Evolutionary conservation across 2,329 filamentous ascomycete species (phyloP), one percentile per base, ranked within the genome.

Genomic region (Aspergillus sp.): DNA sequence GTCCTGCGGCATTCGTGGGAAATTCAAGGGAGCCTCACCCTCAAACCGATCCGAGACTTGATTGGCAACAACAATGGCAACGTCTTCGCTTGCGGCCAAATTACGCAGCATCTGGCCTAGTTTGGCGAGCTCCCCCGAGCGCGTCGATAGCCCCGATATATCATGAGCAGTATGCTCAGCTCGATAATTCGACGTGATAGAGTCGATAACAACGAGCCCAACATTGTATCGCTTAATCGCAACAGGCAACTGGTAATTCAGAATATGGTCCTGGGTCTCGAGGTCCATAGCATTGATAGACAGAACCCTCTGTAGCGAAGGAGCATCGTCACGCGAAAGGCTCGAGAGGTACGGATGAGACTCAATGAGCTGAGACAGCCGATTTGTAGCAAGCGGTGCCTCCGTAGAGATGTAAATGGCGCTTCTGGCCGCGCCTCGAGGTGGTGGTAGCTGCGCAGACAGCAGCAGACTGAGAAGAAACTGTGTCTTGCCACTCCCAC

Each of bases 371-470:
- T 98, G 92, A 0, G 86, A 78, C 0, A 99, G 85, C 19, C 95
- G 90, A 3, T 79, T 84, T 6, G 93, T 98, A 19, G 92, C 87
- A 2, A 99, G 84, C 1, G 90, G 82, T 0, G 91, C 88, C 77
- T 99, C 95, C 44, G 95, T 98, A 1, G 93, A 96, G 68, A 99
- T 90, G 80, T 99, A 99, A 37, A 99, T 82, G 1, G 91, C 89
- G n/a, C 87, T 83, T 60, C 87, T 86, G 39, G 84, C 84, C 0
- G 92, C 82, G 6, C 91, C 91, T 43, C 81, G 80, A 0, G 91
- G 90, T 1, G 86, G 77, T 2, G 90, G 87, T 4, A 98, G 87
- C 74, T 99, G 95, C 15, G 88, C 88, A 33, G 93, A 84, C 35
- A 98, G 86, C 45, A 96, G 87, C 27, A 99, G 83, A 21, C 88